These are phyloP conservation scores for Boletus tylopilopsis DNA, from an alignment of 768 basidiomycete genomes.

Conservation along the genomic window DNA sequence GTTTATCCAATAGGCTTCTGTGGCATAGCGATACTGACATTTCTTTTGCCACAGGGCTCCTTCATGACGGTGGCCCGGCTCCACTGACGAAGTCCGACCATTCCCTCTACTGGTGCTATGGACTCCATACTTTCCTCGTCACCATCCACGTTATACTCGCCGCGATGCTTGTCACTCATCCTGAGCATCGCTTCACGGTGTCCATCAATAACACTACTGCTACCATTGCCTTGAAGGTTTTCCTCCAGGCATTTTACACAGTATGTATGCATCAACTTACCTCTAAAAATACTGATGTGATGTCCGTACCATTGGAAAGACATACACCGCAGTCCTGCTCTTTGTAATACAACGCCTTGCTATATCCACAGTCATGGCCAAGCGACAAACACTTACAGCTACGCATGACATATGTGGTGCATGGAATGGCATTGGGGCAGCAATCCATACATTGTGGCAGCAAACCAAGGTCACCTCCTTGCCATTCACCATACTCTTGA, in stretches of 20 bases:
- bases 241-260: neutral
- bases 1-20: too few relatives aligned
- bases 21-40: too few relatives aligned
- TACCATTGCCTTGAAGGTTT: neutral
- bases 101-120: neutral
- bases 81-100: neutral
- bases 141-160: neutral
- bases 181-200: neutral
- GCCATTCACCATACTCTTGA: neutral
- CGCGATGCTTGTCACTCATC: neutral
- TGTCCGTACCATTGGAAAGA: conserved; percentile 2
- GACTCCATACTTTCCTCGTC: neutral
- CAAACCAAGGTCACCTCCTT: conserved; percentile 17
- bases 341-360: conserved; percentile 13
- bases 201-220: neutral
- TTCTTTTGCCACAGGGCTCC: too few relatives aligned
- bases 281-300: neutral
- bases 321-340: conserved; percentile 16
- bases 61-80: too few relatives aligned
- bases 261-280: neutral
- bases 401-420: conserved; percentile 17
- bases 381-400: conserved; percentile 13
- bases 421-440: conserved; percentile 24
- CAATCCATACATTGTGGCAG: conserved; percentile 14
- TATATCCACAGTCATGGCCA: conserved; percentile 2